Conservation (phyloP, 495 filamentous ascomycete genomes). For the Penicillium silybi region DNA sequence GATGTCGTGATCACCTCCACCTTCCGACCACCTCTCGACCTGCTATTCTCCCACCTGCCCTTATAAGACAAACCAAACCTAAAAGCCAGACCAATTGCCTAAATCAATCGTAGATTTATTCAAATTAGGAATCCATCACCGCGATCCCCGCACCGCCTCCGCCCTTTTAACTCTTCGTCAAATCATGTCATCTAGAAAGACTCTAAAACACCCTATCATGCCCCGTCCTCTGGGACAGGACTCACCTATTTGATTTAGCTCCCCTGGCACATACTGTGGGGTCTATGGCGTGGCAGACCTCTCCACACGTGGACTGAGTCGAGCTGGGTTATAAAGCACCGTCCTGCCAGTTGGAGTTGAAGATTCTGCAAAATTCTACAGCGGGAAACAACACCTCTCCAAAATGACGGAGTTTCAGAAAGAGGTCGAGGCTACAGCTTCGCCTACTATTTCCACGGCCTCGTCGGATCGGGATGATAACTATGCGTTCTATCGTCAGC, state of each 20-base stretch:
- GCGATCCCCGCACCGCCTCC: no score
- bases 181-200: not conserved
- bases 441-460: constrained; percentile 1
- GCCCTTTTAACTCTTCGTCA: not conserved
- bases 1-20: constrained; percentile 21
- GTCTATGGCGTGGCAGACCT: constrained; percentile 4
- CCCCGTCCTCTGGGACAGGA: not conserved
- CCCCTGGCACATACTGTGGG: not conserved
- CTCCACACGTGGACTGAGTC: not conserved
- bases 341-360: no score
- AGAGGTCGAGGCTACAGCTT: constrained; percentile 12
- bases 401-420: constrained; percentile 10
- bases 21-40: not conserved
- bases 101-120: no score
- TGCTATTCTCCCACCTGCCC: not conserved
- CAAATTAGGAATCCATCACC: no score
- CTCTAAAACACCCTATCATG: not conserved
- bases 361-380: no score
- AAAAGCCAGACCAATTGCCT: no score
- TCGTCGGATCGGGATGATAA: constrained; percentile 22
- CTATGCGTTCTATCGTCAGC: constrained; percentile 22
- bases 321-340: not conserved
- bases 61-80: no score
- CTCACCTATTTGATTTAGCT: not conserved
- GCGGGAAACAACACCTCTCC: no score